Base-by-base conservation (phyloP, 345 rosid genomes). In the Chamaenerion angustifolium region DNA sequence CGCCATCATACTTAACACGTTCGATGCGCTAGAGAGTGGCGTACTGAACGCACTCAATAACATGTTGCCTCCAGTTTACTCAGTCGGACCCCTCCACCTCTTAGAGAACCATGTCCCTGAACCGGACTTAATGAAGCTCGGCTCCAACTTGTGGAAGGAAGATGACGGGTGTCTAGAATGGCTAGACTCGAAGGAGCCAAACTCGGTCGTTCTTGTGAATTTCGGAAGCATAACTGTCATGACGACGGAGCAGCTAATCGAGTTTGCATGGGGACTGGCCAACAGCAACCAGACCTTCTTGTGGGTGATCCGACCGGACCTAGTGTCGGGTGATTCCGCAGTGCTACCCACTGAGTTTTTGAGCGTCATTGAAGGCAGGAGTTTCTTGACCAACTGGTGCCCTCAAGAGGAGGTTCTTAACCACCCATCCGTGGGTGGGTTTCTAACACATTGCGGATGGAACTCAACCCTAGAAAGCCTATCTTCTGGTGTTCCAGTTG, bases 241-340 rank as follows among this genome's bases (percentile, higher is more conserved):
- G 71, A 65, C 60, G 0, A 16, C 61, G 0, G 43, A 64, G 37
- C 85, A 81, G 40, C 43, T 76, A 12, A 31, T n/a, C 11, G 89
- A 81, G 68, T 69, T 78, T 9, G 80, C 89, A 8, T 78, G 82
- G 89, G 89, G 85, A 13, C 68, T 81, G 12, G 89, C 85, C 0
- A 76, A 66, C 12, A 78, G 80, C 49, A 66, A 61, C 10, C 70
- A 73, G 13, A 47, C 66, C 0, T 81, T 81, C 58, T 31, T 81
- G 44, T 81, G 89, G 89, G 65, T 76, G 25, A 70, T 76, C 7
- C 52, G 89, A 51, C 85, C 85, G 0, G 79, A 81, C 56, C 71
- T 78, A 16, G 82, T 76, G 0, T 56, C 45, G 0, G 82, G 81
- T 0, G 77, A 74, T 2, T 49, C 62, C 1, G 71, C 80, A 0